Evolutionary conservation across 2,329 filamentous ascomycete genomes (phyloP).

Genomic region (Pseudocercospora pini-densiflorae): DNA sequence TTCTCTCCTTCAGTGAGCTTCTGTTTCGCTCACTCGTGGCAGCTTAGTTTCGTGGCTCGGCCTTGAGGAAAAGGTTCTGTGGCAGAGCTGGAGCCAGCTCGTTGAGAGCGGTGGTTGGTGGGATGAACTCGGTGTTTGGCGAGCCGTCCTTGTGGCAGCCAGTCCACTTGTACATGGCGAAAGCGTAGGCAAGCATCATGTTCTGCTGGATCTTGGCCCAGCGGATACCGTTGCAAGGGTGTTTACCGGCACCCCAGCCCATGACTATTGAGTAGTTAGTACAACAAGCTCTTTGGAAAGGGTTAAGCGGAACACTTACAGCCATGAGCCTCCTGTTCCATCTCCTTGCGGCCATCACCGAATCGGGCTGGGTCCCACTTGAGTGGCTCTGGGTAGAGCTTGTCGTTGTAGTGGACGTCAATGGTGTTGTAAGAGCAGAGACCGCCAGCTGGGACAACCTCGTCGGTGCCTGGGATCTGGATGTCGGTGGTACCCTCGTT

Average conservation of each 20-base stretch:
- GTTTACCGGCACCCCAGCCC: conserved; percentile 39
- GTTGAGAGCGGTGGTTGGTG: conserved; percentile 4
- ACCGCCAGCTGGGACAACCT: conserved; percentile 33
- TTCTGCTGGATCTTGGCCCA: conserved; percentile 58
- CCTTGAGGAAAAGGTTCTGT: conserved; percentile 8
- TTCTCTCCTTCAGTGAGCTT: neutral
- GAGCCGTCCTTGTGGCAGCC: conserved; percentile 14
- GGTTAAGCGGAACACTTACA: conserved; percentile 26
- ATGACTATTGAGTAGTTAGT: conserved; percentile 11
- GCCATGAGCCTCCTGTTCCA: conserved; percentile 26
- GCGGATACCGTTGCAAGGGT: conserved; percentile 46
- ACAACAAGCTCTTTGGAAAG: conserved; percentile 24
- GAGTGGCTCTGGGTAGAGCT: conserved; percentile 32
- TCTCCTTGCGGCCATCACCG: conserved; percentile 24
- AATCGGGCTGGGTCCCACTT: conserved; percentile 18
- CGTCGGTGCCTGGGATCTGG: conserved; percentile 38
- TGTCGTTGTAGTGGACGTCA: conserved; percentile 30
- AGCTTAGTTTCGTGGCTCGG: neutral
- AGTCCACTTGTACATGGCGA: conserved; percentile 15
- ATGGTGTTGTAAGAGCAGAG: conserved; percentile 33
- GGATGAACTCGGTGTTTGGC: conserved; percentile 6
- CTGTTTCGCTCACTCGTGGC: neutral
- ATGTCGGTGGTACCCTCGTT: conserved; percentile 56
- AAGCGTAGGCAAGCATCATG: conserved; percentile 47
- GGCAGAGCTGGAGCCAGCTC: conserved; percentile 3